These are phyloP conservation scores for Hordeum pubiflorum DNA, from an alignment of 202 grass and related monocot genomes.

Conservation along the genomic window DNA sequence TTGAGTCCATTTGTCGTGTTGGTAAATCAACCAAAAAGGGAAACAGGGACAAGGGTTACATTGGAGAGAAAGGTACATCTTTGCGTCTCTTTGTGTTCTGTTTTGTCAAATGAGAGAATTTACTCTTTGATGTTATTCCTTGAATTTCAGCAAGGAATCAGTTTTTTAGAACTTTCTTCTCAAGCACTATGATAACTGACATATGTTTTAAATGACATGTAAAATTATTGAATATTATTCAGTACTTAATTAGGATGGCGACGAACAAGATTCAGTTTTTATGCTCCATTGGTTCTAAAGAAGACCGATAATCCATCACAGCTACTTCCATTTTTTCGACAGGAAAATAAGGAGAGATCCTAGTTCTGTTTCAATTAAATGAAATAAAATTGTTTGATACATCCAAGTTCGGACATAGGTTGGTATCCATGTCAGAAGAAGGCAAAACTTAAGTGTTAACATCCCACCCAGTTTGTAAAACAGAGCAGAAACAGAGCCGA, in stretches of 20 bases:
- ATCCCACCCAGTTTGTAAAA: neutral
- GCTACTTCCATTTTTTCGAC: neutral
- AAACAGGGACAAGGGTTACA: constrained; percentile 46
- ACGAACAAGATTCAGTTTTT: neutral
- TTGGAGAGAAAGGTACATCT: constrained; percentile 23
- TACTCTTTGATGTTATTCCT: neutral
- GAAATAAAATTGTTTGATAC: neutral
- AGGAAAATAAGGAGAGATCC: neutral
- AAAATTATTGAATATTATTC: neutral
- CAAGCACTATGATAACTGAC: neutral
- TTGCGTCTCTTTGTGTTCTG: neutral
- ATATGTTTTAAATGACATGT: neutral
- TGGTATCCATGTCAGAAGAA: neutral
- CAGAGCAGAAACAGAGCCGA: neutral
- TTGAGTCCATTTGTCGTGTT: constrained; percentile 58
- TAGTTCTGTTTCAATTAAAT: neutral
- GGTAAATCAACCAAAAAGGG: constrained; percentile 72
- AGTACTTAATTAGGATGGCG: neutral
- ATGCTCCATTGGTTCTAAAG: neutral
- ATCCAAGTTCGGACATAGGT: neutral
- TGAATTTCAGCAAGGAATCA: neutral
- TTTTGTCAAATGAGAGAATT: neutral
- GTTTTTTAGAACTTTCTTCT: neutral
- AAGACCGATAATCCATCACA: neutral
- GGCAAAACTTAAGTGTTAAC: neutral